These are phyloP conservation scores for Erodium moschatum DNA, from an alignment of 441 rosid species.

Conservation along the genomic window DNA sequence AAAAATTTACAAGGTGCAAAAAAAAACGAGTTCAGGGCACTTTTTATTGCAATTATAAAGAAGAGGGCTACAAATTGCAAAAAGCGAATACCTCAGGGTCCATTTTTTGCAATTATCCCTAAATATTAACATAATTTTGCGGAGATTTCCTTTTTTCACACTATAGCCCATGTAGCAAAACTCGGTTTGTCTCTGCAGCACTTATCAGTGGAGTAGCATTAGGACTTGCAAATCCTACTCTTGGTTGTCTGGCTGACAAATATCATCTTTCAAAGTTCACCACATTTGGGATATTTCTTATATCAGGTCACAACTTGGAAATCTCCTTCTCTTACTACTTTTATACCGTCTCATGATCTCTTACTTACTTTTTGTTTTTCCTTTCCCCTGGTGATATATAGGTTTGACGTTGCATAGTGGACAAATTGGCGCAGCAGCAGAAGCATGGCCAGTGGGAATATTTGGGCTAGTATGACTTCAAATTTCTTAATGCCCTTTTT, in stretches of 20 bases:
- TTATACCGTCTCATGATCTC: conserved; percentile 13
- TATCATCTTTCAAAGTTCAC: conserved; percentile 62
- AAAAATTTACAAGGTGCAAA: too few species aligned
- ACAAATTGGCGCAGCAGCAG: conserved; percentile 64
- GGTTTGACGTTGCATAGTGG: conserved; percentile 76
- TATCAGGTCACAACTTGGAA: conserved; percentile 50
- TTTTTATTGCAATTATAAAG: too few species aligned
- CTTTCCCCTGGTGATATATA: conserved; percentile 25
- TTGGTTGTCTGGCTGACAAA: conserved; percentile 77
- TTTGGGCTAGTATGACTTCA: conserved; percentile 82
- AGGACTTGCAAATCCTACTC: conserved; percentile 80
- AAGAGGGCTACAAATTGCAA: too few species aligned
- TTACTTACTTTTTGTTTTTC: conserved; percentile 9
- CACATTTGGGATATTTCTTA: conserved; percentile 66
- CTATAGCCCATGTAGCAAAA: not conserved
- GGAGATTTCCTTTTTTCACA: too few species aligned
- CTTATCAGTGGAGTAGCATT: conserved; percentile 68
- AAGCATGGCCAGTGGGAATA: conserved; percentile 84
- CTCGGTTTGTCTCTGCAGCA: conserved; percentile 37
- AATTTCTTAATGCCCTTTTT: conserved; percentile 31
- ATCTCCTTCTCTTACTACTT: conserved; percentile 10
- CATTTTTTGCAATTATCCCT: not conserved
- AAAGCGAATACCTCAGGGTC: too few species aligned
- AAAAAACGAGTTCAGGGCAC: too few species aligned
- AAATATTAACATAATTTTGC: not conserved